These are phyloP conservation scores for Yamadazyma diospyri DNA, from an alignment of 1,139 yeast species.

Conservation along the genomic window DNA sequence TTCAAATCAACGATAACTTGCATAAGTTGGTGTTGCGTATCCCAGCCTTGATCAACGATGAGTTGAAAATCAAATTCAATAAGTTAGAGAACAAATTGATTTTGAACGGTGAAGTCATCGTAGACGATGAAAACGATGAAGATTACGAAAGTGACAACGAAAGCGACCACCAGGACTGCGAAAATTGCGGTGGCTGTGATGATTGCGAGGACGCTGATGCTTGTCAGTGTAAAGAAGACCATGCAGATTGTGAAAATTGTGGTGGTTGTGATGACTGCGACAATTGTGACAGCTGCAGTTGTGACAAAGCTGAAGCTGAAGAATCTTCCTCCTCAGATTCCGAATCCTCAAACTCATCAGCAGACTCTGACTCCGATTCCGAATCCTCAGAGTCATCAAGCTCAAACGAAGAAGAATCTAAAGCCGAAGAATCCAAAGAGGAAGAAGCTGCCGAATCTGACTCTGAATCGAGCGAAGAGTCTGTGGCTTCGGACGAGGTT, in stretches of 20 bases:
- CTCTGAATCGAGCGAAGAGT: conserved; percentile 7
- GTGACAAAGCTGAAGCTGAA: conserved; percentile 11
- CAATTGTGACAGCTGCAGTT: conserved; percentile 7
- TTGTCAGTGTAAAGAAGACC: conserved; percentile 14
- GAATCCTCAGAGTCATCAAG: conserved; percentile 4
- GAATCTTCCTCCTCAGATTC: conserved; percentile 16
- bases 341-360: conserved; percentile 7
- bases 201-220: conserved; percentile 5
- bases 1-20: conserved; percentile 36
- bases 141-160: conserved; percentile 17
- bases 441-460: conserved; percentile 8
- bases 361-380: conserved; percentile 6
- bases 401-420: conserved; percentile 5
- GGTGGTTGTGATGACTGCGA: conserved; percentile 5
- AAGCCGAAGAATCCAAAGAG: conserved; percentile 8
- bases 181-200: conserved; percentile 10
- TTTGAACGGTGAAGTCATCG: conserved; percentile 39
- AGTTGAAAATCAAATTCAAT: conserved; percentile 39
- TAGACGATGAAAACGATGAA: conserved; percentile 19
- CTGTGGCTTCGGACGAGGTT: conserved; percentile 18
- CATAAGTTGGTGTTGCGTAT: conserved; percentile 44
- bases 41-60: conserved; percentile 43
- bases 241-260: conserved; percentile 6
- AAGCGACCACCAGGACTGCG: conserved; percentile 8
- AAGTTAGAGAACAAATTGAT: conserved; percentile 43